Percentiles rank a stretch among this genome's conserved stretches.
These are phyloP conservation scores for Phytophthora litchii DNA, from an alignment of 352 stramenopile species.

Conservation along the genomic window DNA sequence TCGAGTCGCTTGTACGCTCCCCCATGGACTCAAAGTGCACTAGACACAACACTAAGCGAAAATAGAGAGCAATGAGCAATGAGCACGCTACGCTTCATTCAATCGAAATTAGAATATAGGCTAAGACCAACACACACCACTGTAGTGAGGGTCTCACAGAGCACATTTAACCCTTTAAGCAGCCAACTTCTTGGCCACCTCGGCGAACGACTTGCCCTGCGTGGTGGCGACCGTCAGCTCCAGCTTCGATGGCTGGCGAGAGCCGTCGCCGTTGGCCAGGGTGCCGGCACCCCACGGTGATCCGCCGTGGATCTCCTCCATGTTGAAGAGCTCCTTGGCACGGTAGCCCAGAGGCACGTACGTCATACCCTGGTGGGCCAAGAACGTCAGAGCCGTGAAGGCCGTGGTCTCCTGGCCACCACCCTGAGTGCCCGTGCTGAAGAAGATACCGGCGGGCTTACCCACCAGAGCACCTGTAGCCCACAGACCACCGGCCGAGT, in stretches of 20 bases:
- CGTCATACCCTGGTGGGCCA: slow-evolving; percentile 31
- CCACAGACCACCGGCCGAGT: slow-evolving; percentile 32
- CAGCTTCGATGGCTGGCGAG: slow-evolving; percentile 73
- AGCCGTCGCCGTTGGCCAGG: slow-evolving; percentile 27
- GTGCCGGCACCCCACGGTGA: slow-evolving; percentile 32
- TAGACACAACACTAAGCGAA: slow-evolving; percentile 7
- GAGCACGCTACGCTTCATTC: slow-evolving; percentile 18
- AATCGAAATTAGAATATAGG: slow-evolving; percentile 22
- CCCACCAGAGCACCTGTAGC: slow-evolving; percentile 27
- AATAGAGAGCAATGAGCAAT: slow-evolving; percentile 12
- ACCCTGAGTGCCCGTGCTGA: slow-evolving; percentile 34
- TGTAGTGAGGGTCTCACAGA: too few relatives aligned
- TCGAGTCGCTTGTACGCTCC: slow-evolving; percentile 8
- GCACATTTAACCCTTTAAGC: too few relatives aligned
- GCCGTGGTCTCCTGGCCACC: slow-evolving; percentile 35
- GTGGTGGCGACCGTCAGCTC: slow-evolving; percentile 76
- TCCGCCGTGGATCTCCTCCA: slow-evolving; percentile 35
- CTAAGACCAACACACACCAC: slow-evolving; percentile 1
- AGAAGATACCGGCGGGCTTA: slow-evolving; percentile 37
- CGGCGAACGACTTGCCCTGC: slow-evolving; percentile 86
- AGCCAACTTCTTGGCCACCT: slow-evolving; percentile 80
- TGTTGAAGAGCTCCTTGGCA: slow-evolving; percentile 30
- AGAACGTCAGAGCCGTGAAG: slow-evolving; percentile 35
- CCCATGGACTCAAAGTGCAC: slow-evolving; percentile 5
- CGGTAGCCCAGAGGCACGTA: slow-evolving; percentile 34